Percentiles rank a stretch among this genome's conserved stretches.
Evolutionary conservation across 495 filamentous ascomycete species (phyloP).

Genomic region (Cercophora sp.): DNA sequence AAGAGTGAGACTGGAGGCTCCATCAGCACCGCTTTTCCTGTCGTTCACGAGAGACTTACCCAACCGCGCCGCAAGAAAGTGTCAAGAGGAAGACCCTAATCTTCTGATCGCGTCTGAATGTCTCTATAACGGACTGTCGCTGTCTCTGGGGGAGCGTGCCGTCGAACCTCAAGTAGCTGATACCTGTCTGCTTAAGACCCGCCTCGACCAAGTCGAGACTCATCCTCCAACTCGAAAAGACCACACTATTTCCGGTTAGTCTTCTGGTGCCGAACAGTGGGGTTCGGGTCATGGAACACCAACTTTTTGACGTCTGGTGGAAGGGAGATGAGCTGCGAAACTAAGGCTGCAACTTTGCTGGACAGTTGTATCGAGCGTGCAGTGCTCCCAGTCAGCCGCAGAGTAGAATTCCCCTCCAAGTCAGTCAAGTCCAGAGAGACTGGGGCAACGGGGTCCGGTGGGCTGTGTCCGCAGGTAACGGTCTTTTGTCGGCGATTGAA

Average conservation of each 20-base stretch:
- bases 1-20: neutral
- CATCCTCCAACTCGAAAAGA: slow-evolving; percentile 1
- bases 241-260: neutral
- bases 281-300: neutral
- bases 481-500: neutral
- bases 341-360: neutral
- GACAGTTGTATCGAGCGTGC: neutral
- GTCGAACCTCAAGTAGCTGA: neutral
- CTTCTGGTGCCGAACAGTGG: neutral
- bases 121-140: neutral
- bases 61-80: neutral
- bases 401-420: neutral
- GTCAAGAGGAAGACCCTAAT: slow-evolving; percentile 1
- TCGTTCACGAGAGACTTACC: neutral
- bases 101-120: neutral
- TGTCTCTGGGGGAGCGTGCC: neutral
- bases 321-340: neutral
- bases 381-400: neutral
- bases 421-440: neutral
- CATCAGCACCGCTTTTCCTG: too few species aligned
- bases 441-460: neutral
- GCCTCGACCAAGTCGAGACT: slow-evolving; percentile 1
- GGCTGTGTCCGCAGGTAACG: neutral
- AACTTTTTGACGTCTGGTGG: neutral
- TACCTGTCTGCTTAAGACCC: neutral